Base-by-base conservation (phyloP, 805 yeast species). In the Saccharomycopsis schoenii region DNA sequence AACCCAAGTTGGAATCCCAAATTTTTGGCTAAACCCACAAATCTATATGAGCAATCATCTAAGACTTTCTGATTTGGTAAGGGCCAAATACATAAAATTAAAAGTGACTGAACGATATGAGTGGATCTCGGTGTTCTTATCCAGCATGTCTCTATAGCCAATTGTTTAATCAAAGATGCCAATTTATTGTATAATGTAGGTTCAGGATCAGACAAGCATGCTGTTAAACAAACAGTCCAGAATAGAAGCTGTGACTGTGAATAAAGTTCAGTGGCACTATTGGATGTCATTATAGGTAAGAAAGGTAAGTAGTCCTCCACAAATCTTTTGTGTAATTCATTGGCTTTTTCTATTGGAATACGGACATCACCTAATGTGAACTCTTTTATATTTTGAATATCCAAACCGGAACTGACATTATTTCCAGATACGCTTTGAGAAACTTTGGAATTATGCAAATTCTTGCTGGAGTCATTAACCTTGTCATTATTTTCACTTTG, bases 111-210 rank as follows among this genome's bases (percentile, higher is more conserved):
- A 8, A 92, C 89, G 47, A 92, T 92, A 71, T 92, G 97, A 0
- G 97, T 89, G 1, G 96, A 88, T 69, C 97, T 79, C 1, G 97
- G 97, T 0, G 97, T 92, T 61, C 92, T 77, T 57, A 91, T 83
- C 96, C 97, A 89, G 73, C 97, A 90, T 0, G 96, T 89, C 68
- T 89, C 96, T 59, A 89, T 89, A 0, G 96, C 96, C 66, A 91
- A 74, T 68, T 89, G 94, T 68, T 88, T 89, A 66, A 92, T 88
- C 51, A 89, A 76, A 1, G 89, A 82, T 15, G 94, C 86, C 55
- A 91, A 75, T 36, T 86, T 79, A 72, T 83, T 82, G 75, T 92
- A 92, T 55, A 90, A 70, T 0, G 88, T 79, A 2, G 97, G 97
- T 57, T 88, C 93, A 0, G 96, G 93, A 67, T 91, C 96, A 0